Evolutionary conservation across 345 rosid genomes (phyloP).

Genomic region (Lepidium sativum): DNA sequence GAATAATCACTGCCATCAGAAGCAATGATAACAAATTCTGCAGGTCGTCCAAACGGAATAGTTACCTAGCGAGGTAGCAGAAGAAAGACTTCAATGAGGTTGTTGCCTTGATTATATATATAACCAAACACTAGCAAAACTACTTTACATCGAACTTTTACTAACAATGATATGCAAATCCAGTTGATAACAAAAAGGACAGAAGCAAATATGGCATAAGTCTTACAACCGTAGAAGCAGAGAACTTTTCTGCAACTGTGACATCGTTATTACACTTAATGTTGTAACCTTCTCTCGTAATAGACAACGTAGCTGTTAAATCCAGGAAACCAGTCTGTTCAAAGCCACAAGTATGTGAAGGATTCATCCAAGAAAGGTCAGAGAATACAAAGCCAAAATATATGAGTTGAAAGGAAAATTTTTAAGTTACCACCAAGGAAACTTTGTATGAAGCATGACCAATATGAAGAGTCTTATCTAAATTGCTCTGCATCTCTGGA

Average conservation of each 20-base stretch:
- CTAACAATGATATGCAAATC: background rate
- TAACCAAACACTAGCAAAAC: background rate
- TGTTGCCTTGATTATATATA: background rate
- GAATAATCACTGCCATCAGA: conserved; percentile 40
- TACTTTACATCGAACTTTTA: background rate
- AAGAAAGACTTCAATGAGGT: background rate
- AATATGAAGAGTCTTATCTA: conserved; percentile 54
- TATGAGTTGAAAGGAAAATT: conserved; percentile 3
- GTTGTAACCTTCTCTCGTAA: conserved; percentile 74
- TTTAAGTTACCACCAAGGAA: conserved; percentile 57
- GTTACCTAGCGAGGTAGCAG: conserved; percentile 40
- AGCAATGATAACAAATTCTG: conserved; percentile 45
- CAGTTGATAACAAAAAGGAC: background rate
- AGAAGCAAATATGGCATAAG: conserved; percentile 15
- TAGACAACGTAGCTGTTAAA: conserved; percentile 56
- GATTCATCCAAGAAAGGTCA: conserved; percentile 11
- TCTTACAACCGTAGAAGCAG: conserved; percentile 53
- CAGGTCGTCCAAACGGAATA: conserved; percentile 57
- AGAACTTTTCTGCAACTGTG: conserved; percentile 62
- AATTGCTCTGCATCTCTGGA: conserved; percentile 57
- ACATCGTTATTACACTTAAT: conserved; percentile 50
- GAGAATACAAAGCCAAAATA: background rate
- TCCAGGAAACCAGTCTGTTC: conserved; percentile 54
- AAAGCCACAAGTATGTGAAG: conserved; percentile 22
- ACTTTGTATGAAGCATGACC: conserved; percentile 78